Evolutionary conservation across 1,284 basidiomycete species (phyloP), one percentile per base, ranked within the genome.

Genomic region (Tilletia horrida): DNA sequence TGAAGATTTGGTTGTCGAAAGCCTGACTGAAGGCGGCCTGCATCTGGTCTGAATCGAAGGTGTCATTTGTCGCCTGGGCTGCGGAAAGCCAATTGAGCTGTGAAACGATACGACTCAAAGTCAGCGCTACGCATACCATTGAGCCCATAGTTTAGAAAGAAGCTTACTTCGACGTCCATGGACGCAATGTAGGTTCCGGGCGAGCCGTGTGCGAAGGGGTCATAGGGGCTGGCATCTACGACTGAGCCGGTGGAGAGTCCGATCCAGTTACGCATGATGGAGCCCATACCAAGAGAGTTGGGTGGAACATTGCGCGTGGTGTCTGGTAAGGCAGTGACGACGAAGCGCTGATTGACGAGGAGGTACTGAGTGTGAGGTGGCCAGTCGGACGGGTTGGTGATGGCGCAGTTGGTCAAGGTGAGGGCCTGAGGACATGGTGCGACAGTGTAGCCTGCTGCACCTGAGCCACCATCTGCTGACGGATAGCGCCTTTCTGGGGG

Each of bases 21-120:
- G 67, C 93, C 84, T 59, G 87, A 69, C 91, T 77, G 82, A 97
- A 91, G 57, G 87, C 88, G 43, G 85, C 83, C 8, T 87, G 85
- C 85, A 97, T 90, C 64, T 97, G 92, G 72, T 96, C 94, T 11
- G 89, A 88, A 65, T 90, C 89, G 62, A 76, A 81, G 2, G 71
- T 57, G 47, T 77, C 74, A 1, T 68, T 52, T 18, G 69, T 69
- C 18, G 73, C 67, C 29, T 73, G 74, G 6, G 73, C 76, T 31
- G 70, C 70, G 42, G 71, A 66, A 13, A 81, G 57, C 67, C 76
- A 80, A 35, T 69, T 69, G 25, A 81, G 66, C 69, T 81, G 79
- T 23, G 80, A 63, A 80, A 13, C 7, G 79, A 40, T 80, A 66
- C 81, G 76, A 8, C 80, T 76, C 11, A 72, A 68, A 13, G 77